Conservation (phyloP, 306 rosid species). For the Bauhinia variegata region DNA sequence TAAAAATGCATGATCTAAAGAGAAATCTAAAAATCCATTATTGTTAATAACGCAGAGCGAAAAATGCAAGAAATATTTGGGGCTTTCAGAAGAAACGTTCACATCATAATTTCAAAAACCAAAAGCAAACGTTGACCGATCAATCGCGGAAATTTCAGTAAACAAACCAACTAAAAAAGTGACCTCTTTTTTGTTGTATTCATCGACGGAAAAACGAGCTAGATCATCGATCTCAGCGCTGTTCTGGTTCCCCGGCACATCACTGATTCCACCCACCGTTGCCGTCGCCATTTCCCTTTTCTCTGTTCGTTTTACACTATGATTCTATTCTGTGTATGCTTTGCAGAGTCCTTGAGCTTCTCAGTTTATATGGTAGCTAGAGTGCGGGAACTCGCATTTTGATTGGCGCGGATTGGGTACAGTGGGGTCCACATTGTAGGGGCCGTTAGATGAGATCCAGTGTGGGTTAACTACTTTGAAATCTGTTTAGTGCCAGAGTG, state of each 20-base stretch:
- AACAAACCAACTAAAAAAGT: not conserved
- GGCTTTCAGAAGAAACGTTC: no score
- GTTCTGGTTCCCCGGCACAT: slow-evolving; percentile 35
- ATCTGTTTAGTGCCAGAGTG: not conserved
- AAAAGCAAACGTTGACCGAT: not conserved
- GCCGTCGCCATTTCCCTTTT: slow-evolving; percentile 20
- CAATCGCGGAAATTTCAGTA: not conserved
- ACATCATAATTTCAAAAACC: no score
- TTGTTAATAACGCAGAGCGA: no score
- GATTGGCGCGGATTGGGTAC: not conserved
- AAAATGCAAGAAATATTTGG: no score
- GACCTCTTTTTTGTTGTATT: slow-evolving; percentile 50
- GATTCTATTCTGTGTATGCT: no score
- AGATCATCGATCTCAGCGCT: slow-evolving; percentile 39
- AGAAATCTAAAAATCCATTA: no score
- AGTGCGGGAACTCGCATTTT: no score
- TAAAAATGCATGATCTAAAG: no score
- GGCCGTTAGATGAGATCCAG: not conserved
- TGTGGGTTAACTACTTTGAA: not conserved
- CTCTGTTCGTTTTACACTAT: not conserved
- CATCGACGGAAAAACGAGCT: slow-evolving; percentile 48
- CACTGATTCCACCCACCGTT: slow-evolving; percentile 40
- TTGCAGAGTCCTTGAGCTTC: no score
- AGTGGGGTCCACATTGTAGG: no score
- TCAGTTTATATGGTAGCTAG: not conserved